Conservation (phyloP, 371 early-diverging fungal species). For the Apophysomyces trapeziformis region DNA sequence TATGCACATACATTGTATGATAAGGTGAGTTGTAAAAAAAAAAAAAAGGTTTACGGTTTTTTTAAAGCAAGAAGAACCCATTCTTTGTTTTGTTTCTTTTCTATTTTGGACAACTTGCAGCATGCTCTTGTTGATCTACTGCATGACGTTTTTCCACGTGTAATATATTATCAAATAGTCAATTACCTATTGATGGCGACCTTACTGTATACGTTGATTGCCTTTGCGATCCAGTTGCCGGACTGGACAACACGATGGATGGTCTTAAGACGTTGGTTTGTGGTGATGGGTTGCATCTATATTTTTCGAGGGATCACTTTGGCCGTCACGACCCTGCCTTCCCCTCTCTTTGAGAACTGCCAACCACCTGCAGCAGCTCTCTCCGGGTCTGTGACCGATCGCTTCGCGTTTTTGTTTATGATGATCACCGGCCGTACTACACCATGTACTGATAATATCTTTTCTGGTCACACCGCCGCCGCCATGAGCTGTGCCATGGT, state of each 20-base stretch:
- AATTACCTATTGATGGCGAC: conserved; percentile 52
- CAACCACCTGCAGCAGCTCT: conserved; percentile 38
- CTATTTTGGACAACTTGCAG: conserved; percentile 10
- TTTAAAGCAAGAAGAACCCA: too few relatives aligned
- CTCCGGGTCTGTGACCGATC: conserved; percentile 27
- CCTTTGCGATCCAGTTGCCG: conserved; percentile 51
- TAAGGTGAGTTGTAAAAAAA: neutral
- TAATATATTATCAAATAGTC: conserved; percentile 41
- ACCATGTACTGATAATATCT: conserved; percentile 78
- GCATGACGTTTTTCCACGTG: conserved; percentile 41
- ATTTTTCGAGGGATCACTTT: conserved; percentile 65
- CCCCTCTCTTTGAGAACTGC: conserved; percentile 54
- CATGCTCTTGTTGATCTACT: conserved; percentile 39
- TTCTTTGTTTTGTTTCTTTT: neutral
- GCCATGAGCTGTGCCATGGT: conserved; percentile 63
- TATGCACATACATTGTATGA: conserved; percentile 18
- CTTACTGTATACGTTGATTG: conserved; percentile 49
- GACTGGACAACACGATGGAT: conserved; percentile 57
- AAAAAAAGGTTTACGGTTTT: too few relatives aligned
- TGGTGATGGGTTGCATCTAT: conserved; percentile 64
- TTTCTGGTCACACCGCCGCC: conserved; percentile 74
- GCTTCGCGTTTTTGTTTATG: conserved; percentile 33
- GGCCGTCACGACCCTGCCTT: conserved; percentile 73
- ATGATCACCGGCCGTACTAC: conserved; percentile 38
- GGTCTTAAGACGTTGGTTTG: conserved; percentile 60